Percentiles rank a stretch among this genome's conserved stretches.
Evolutionary conservation across 257 asterid genomes (phyloP).

Genomic region (Scutellaria minor): DNA sequence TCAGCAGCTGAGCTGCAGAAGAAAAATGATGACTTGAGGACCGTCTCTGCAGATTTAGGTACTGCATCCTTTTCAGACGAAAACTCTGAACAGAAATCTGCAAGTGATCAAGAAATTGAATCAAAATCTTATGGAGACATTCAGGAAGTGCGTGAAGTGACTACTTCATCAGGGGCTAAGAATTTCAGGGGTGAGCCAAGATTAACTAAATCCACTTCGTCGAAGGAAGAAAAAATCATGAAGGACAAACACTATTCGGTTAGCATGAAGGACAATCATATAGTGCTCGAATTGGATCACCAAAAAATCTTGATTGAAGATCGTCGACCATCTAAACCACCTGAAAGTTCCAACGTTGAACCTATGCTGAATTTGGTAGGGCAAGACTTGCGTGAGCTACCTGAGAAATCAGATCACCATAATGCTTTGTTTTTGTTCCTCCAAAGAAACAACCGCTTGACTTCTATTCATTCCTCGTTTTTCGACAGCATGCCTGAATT

Average conservation of each 20-base stretch:
- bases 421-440: conserved; percentile 32
- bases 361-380: conserved; percentile 27
- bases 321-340: not conserved
- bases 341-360: not conserved
- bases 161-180: not conserved
- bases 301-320: conserved; percentile 14
- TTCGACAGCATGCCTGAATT: conserved; percentile 30
- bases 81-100: not conserved
- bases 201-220: not conserved
- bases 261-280: not conserved
- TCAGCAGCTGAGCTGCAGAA: not conserved
- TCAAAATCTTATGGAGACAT: not conserved
- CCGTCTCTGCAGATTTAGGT: not conserved
- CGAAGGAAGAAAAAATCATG: too few species aligned
- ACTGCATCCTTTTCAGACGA: conserved; percentile 13
- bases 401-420: conserved; percentile 16
- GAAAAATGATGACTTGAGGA: not conserved
- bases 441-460: conserved; percentile 37
- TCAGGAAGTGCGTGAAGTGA: not conserved
- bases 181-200: not conserved
- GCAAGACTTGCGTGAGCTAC: conserved; percentile 26
- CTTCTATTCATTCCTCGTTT: conserved; percentile 32
- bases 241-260: conserved; percentile 14
- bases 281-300: conserved; percentile 25
- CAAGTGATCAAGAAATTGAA: not conserved